Base-by-base conservation (phyloP, 345 rosid species). In the Heritiera littoralis region DNA sequence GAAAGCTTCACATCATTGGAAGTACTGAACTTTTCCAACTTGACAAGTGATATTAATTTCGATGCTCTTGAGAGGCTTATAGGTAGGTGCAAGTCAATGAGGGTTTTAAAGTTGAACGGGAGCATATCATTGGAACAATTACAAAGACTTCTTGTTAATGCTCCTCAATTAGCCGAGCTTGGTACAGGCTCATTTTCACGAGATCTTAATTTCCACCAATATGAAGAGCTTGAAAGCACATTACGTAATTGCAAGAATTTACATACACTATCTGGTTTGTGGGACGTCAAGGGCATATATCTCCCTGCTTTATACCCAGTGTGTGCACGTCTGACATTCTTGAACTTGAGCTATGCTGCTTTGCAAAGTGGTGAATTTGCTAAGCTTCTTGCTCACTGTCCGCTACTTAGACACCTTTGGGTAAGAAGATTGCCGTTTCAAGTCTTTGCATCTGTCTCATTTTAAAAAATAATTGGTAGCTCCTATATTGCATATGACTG, bases 41-140 rank as follows among this genome's bases (percentile, higher is more conserved):
- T 91, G 59, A 81, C 41, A 18, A 84, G 84, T 54, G 90, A 87
- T 64, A 82, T 89, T 35, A 86, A 86, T 84, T 86, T 88, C 56
- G 88, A 87, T 71, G 89, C 89, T 3, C 91, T 91, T 54, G 92
- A 90, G 85, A 83, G 85, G 81, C 92, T 91, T 58, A 89, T 89
- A 15, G 75, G 82, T 73, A 81, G 93, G 87, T 90, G 88, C 82
- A 87, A 83, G 72, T 85, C 89, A 30, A 74, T 91, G 77, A 91
- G 77, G 86, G 89, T 82, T 66, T 79, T 91, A 69, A 89, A 86
- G 83, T 89, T 91, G 77, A 87, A 90, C 81, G 81, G 83, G 83
- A 75, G 78, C 48, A 56, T 88, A 52, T 76, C 88, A 18, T 82
- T 87, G 80, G 89, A 90, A 38, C 90, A 89, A 61, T 76, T 91